Percentiles rank a stretch among this genome's conserved stretches.
Evolutionary conservation across 2,329 filamentous ascomycete genomes (phyloP).

Genomic region (Stachybotrys elegans): DNA sequence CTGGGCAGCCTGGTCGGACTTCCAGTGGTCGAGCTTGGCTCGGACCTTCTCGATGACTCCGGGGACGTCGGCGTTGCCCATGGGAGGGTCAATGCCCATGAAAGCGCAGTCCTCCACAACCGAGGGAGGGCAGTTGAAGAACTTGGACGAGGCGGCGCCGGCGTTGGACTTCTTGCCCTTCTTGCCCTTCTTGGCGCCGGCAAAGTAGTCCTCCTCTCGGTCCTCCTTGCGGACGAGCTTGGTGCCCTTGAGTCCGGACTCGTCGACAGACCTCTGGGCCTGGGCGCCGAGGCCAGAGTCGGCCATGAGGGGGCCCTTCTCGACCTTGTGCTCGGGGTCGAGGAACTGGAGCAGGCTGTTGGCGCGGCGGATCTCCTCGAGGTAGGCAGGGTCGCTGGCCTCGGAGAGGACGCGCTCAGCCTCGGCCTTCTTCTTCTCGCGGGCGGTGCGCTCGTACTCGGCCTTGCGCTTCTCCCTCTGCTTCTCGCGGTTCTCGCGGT

Average conservation of each 20-base stretch:
- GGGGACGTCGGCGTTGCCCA: constrained; percentile 78
- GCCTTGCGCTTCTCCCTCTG: constrained; percentile 72
- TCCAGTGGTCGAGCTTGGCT: constrained; percentile 88
- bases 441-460: constrained; percentile 69
- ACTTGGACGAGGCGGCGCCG: constrained; percentile 43
- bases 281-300: constrained; percentile 73
- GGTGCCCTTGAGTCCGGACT: constrained; percentile 77
- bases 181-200: constrained; percentile 81
- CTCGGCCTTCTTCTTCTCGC: constrained; percentile 69
- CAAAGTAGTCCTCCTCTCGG: constrained; percentile 80
- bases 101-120: constrained; percentile 86
- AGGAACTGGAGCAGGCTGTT: constrained; percentile 88
- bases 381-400: constrained; percentile 80
- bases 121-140: constrained; percentile 81
- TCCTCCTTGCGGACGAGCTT: constrained; percentile 82
- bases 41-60: constrained; percentile 81
- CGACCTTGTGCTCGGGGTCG: constrained; percentile 66
- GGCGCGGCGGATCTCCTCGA: constrained; percentile 86
- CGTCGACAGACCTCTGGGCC: constrained; percentile 78
- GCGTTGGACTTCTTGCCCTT: constrained; percentile 64
- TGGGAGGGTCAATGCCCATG: constrained; percentile 82
- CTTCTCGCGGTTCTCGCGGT: constrained; percentile 75
- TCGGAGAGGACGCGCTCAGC: constrained; percentile 74
- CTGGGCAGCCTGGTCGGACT: constrained; percentile 81
- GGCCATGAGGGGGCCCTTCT: constrained; percentile 60